Conservation (phyloP, 192 early-diverging fungal genomes). For the Phlyctochytrium bullatum region DNA sequence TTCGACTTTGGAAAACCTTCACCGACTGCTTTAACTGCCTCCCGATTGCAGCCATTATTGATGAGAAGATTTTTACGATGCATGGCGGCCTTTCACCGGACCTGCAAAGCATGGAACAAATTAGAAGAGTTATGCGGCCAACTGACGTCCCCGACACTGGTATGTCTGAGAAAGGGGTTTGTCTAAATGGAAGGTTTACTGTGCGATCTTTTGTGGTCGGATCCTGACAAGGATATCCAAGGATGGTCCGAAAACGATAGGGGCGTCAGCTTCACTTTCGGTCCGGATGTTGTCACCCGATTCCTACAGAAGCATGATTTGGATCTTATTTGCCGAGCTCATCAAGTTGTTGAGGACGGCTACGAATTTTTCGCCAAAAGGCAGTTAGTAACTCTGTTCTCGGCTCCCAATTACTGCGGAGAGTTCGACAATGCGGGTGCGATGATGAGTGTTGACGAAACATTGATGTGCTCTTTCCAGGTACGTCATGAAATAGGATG, state of each 20-base stretch:
- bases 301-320: slow-evolving; percentile 96
- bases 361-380: slow-evolving; percentile 99
- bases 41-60: slow-evolving; percentile 94
- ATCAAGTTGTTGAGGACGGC: slow-evolving; percentile 98
- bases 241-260: slow-evolving; percentile 98
- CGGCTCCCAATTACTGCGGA: slow-evolving; percentile 96
- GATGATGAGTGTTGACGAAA: slow-evolving; percentile 71
- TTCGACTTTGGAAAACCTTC: slow-evolving; percentile 99
- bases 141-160: slow-evolving; percentile 98
- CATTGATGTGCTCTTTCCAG: slow-evolving; percentile 68
- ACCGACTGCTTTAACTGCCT: slow-evolving; percentile 99
- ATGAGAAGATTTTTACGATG: slow-evolving; percentile 99
- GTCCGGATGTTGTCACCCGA: slow-evolving; percentile 87
- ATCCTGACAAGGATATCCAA: slow-evolving; percentile 93
- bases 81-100: slow-evolving; percentile 98
- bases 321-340: slow-evolving; percentile 96
- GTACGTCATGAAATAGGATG: slow-evolving; percentile 18
- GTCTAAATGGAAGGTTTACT: slow-evolving; percentile 61
- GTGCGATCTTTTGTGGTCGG: slow-evolving; percentile 96
- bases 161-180: slow-evolving; percentile 29
- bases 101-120: slow-evolving; percentile 96
- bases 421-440: slow-evolving; percentile 68
- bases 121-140: slow-evolving; percentile 93
- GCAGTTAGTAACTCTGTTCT: slow-evolving; percentile 93
- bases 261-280: slow-evolving; percentile 94